Percentiles rank a stretch among this genome's conserved stretches.
Conservation (phyloP, 164 flowering plant genomes). For the Saururus chinensis region DNA sequence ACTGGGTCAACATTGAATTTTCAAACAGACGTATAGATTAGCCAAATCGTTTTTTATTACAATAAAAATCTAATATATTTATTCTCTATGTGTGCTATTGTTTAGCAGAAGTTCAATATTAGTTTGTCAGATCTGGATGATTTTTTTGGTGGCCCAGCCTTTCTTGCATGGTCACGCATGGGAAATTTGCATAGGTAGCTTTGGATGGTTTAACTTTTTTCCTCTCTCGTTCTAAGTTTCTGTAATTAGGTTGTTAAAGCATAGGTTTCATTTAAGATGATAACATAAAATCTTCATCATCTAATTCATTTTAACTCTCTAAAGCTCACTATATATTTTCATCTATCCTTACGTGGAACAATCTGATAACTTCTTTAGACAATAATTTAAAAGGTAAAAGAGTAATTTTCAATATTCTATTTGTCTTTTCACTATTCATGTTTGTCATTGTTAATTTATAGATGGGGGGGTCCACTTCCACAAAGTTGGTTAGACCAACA, state of each 20-base stretch:
- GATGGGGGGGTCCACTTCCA: slow-evolving; percentile 87
- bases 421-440: not conserved
- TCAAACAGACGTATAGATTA: not conserved
- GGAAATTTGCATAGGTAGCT: slow-evolving; percentile 65
- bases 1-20: too few species aligned
- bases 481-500: slow-evolving; percentile 75
- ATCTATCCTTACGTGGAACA: not conserved
- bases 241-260: not conserved
- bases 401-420: not conserved
- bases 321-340: not conserved
- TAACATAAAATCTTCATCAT: not conserved
- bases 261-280: not conserved
- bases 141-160: slow-evolving; percentile 79
- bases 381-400: too few species aligned
- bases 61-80: not conserved
- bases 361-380: not conserved
- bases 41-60: not conserved
- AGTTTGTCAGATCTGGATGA: slow-evolving; percentile 46
- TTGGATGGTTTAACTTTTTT: not conserved
- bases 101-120: slow-evolving; percentile 50
- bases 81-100: not conserved
- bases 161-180: slow-evolving; percentile 88
- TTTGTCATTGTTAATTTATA: slow-evolving; percentile 11
- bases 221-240: too few species aligned
- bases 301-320: not conserved